A percentile compares a stretch with the other conserved stretches of the same genome.
These are phyloP conservation scores for Quercus parvula DNA, from an alignment of 306 rosid species.

Conservation along the genomic window DNA sequence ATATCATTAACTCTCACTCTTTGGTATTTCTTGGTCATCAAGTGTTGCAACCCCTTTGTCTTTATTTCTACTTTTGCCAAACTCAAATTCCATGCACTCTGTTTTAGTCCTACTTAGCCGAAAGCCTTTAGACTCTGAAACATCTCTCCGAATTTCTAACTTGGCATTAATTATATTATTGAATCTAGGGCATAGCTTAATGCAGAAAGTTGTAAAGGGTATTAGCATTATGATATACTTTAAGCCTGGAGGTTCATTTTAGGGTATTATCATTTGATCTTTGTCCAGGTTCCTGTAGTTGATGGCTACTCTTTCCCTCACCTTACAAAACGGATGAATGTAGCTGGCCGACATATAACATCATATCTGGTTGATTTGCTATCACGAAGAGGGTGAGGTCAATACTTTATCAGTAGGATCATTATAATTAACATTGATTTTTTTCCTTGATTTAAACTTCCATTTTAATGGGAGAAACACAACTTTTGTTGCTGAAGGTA, in stretches of 20 bases:
- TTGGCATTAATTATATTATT: background rate
- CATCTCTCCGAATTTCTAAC: too few species aligned
- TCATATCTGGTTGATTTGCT: constrained; percentile 97
- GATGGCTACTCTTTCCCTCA: constrained; percentile 99
- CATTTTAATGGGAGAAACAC: constrained; percentile 20
- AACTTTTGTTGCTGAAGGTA: constrained; percentile 60
- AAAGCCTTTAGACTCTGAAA: too few species aligned
- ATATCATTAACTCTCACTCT: too few species aligned
- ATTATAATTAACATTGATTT: constrained; percentile 12
- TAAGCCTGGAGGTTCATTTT: background rate
- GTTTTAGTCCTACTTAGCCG: too few species aligned
- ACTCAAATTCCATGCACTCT: too few species aligned
- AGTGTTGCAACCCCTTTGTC: too few species aligned
- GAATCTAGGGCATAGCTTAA: background rate
- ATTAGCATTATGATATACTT: background rate
- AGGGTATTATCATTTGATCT: background rate
- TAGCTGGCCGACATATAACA: constrained; percentile 98
- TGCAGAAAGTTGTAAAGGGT: background rate
- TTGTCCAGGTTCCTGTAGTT: constrained; percentile 90
- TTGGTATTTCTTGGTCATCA: too few species aligned
- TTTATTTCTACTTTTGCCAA: too few species aligned
- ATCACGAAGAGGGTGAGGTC: constrained; percentile 92
- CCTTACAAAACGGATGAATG: constrained; percentile 96
- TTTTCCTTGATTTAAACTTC: constrained; percentile 5
- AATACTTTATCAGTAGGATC: constrained; percentile 14